These are phyloP conservation scores for Teratosphaeria epicoccoides DNA, from an alignment of 2,329 filamentous ascomycete genomes.

Conservation along the genomic window DNA sequence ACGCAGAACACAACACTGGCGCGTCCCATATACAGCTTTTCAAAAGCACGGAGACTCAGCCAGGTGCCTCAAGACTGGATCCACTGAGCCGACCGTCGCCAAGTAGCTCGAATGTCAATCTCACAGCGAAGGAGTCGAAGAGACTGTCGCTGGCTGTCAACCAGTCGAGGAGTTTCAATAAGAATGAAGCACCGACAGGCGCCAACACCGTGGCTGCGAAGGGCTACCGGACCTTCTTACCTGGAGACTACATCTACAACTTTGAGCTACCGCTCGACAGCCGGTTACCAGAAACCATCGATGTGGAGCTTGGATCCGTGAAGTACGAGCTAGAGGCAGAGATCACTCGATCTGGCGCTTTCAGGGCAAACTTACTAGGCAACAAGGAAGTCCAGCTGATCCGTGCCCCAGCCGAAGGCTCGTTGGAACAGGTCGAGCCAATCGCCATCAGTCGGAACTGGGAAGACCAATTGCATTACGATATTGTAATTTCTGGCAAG, in stretches of 20 bases:
- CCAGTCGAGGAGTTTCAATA: conserved; percentile 75
- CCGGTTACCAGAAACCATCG: conserved; percentile 70
- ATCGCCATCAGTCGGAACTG: conserved; percentile 89
- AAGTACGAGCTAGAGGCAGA: conserved; percentile 80
- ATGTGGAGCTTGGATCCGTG: conserved; percentile 74
- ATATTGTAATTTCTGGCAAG: conserved; percentile 92
- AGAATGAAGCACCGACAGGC: conserved; percentile 51
- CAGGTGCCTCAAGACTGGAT: conserved; percentile 23
- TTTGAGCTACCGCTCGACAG: conserved; percentile 79
- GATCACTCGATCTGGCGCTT: conserved; percentile 77
- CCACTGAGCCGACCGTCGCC: conserved; percentile 21
- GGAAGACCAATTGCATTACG: conserved; percentile 92
- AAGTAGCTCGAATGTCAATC: conserved; percentile 33
- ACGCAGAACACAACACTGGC: conserved; percentile 50
- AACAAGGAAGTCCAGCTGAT: conserved; percentile 74
- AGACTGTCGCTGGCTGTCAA: conserved; percentile 69
- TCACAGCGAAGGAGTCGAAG: conserved; percentile 44
- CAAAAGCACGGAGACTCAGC: conserved; percentile 27
- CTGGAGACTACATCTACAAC: conserved; percentile 61
- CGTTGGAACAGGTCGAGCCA: conserved; percentile 80
- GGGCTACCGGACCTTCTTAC: conserved; percentile 76
- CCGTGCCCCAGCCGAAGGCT: conserved; percentile 75
- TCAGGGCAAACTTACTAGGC: conserved; percentile 78
- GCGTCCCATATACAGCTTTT: conserved; percentile 52
- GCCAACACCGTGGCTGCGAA: conserved; percentile 55